phyloP scores from a whole-genome alignment of 2,329 filamentous ascomycete species.

The Xylariaceae sp. region DNA sequence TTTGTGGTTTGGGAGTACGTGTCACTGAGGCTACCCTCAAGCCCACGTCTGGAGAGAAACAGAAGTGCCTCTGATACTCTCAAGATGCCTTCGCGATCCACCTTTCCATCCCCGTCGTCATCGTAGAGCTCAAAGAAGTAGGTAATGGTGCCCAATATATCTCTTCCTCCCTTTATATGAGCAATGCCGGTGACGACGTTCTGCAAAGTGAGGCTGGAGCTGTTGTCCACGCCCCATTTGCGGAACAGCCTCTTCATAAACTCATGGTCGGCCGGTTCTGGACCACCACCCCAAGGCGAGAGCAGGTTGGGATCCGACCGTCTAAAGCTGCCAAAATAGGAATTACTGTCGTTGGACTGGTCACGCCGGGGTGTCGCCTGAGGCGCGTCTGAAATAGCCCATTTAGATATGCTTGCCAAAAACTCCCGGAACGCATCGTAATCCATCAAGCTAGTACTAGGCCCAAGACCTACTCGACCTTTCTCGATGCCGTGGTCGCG shows the following conservation, averaged over 20 bases:
- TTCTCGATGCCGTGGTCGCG: constrained; percentile 61
- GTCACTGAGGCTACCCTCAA: constrained; percentile 69
- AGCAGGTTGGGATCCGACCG: constrained; percentile 36
- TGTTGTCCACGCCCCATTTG: constrained; percentile 78
- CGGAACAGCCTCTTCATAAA: constrained; percentile 85
- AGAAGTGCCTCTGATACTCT: constrained; percentile 90
- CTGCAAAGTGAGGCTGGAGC: constrained; percentile 75
- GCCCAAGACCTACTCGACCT: constrained; percentile 80
- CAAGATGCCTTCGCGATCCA: constrained; percentile 91
- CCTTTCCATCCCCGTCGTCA: constrained; percentile 81
- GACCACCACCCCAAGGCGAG: constrained; percentile 51
- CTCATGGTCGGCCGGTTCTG: constrained; percentile 82
- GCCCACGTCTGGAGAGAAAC: constrained; percentile 83
- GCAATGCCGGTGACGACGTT: constrained; percentile 89
- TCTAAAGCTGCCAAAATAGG: constrained; percentile 56
- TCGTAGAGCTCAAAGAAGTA: constrained; percentile 99
- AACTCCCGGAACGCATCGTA: constrained; percentile 96
- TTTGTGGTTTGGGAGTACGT: constrained; percentile 53
- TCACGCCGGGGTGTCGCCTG: constrained; percentile 50
- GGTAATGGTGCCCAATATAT: constrained; percentile 96
- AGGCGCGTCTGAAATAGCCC: constrained; percentile 83
- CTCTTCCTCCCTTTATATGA: constrained; percentile 83
- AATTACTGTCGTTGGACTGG: constrained; percentile 46
- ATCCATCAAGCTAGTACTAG: constrained; percentile 91
- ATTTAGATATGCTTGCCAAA: constrained; percentile 79